These are phyloP conservation scores for Erucastrum elatum DNA, from an alignment of 345 rosid genomes.

Conservation along the genomic window DNA sequence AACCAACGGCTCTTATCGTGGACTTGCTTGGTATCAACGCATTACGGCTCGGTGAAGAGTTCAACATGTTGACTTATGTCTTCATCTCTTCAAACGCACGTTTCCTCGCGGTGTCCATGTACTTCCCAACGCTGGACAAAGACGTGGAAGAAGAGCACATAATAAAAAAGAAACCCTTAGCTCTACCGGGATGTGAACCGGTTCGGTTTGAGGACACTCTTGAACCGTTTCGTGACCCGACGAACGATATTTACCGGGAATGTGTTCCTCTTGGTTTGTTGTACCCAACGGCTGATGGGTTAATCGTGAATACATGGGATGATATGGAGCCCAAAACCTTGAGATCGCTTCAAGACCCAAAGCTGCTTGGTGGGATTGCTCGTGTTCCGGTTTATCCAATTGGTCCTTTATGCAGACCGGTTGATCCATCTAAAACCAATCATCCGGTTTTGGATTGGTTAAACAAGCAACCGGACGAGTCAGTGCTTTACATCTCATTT, in stretches of 20 bases:
- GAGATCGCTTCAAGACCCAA: slow-evolving; percentile 27
- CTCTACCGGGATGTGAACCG: slow-evolving; percentile 53
- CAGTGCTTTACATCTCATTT: slow-evolving; percentile 59
- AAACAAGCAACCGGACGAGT: slow-evolving; percentile 48
- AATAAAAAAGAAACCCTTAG: slow-evolving; percentile 34
- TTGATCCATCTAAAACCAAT: slow-evolving; percentile 8
- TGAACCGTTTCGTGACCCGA: slow-evolving; percentile 43
- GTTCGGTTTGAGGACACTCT: slow-evolving; percentile 50
- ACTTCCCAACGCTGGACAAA: slow-evolving; percentile 33
- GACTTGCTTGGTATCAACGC: slow-evolving; percentile 56
- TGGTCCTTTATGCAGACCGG: slow-evolving; percentile 34
- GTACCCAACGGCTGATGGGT: slow-evolving; percentile 30
- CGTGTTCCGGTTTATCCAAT: slow-evolving; percentile 39
- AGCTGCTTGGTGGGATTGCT: slow-evolving; percentile 30
- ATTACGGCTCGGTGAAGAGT: slow-evolving; percentile 47
- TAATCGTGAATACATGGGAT: slow-evolving; percentile 42
- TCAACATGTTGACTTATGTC: slow-evolving; percentile 49
- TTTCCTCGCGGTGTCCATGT: slow-evolving; percentile 39
- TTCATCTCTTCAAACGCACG: slow-evolving; percentile 51
- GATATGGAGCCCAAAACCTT: slow-evolving; percentile 37
- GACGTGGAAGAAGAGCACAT: slow-evolving; percentile 33
- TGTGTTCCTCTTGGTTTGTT: slow-evolving; percentile 24
- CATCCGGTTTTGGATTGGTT: slow-evolving; percentile 51
- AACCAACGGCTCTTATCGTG: slow-evolving; percentile 48
- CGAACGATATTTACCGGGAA: slow-evolving; percentile 19